Evolutionary conservation across 345 rosid genomes (phyloP), one percentile per base, ranked within the genome.

Genomic region (Iberis pinnata): DNA sequence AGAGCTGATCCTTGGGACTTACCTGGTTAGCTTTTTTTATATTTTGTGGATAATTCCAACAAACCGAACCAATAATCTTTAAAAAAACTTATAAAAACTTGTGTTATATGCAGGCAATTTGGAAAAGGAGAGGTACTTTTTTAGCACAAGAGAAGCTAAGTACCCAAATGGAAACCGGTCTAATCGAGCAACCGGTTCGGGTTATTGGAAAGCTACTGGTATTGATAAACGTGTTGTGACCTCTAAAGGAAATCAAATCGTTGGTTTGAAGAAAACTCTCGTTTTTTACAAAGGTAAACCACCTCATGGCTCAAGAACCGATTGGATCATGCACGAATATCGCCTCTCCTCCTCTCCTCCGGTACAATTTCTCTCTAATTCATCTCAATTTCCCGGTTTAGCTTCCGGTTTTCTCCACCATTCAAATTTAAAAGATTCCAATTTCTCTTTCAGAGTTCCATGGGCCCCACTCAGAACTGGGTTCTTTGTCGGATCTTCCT

Each of bases 321-420:
- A 92, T 22, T 92, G 98, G 98, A 73, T 92, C 72, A 92, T 92
- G 98, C 98, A 92, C 10, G 98, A 92, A 44, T 92, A 92, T 49
- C 93, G 96, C 13, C 93, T 92, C 20, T 63, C 68, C 38, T 61
- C 72, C 9, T 25, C 37, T 33, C 67, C 67, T 32, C 67, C 63
- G 68, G 68, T 61, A 65, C 70, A 19, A 35, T 35, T 25, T 14
- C 18, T 12, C 24, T 35, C n/a, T n/a, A n/a, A n/a, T n/a, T n/a
- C n/a, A n/a, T 14, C 10, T 48, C 27, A 12, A 8, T 43, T 8
- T 50, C 14, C 58, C 45, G 36, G 46, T 52, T 37, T 27, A 40
- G 1, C 29, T 29, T 14, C 1, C 3, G 0, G 8, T 49, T 39
- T 33, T 24, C n/a, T n/a, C n/a, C n/a, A n/a, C n/a, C n/a, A n/a